phyloP scores from a whole-genome alignment of 78 protist species.

The Dictyostelium discoideum region DNA sequence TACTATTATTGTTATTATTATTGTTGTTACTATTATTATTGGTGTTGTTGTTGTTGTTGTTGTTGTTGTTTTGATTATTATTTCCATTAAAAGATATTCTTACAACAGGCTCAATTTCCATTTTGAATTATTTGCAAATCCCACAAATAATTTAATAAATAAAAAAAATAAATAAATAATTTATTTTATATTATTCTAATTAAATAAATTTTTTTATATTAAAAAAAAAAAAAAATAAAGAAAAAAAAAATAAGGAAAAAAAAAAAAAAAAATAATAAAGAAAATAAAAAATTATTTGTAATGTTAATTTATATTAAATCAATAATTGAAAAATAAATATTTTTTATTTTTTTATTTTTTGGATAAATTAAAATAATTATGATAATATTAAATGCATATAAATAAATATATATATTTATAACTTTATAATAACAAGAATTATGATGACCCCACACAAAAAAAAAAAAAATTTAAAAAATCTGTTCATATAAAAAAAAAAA shows the following conservation, averaged over 20 bases:
- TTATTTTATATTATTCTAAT: background rate
- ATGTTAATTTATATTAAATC: no score
- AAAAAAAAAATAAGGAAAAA: background rate
- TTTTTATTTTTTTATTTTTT: background rate
- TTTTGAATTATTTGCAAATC: background rate
- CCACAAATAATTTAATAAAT: background rate
- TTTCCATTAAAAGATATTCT: conserved; percentile 7
- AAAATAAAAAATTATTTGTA: background rate
- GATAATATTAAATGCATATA: no score
- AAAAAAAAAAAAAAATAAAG: background rate
- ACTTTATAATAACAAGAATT: no score
- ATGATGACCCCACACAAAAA: background rate
- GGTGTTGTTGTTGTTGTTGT: background rate
- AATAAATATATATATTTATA: no score
- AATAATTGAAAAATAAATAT: no score
- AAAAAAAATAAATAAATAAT: background rate
- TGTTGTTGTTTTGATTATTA: no score
- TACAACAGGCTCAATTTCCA: background rate
- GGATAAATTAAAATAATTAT: background rate
- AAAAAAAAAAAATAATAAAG: background rate
- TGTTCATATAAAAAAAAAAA: no score
- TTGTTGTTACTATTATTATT: background rate
- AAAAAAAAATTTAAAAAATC: no score
- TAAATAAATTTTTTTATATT: background rate
- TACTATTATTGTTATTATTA: background rate